These are phyloP conservation scores for Magnaporthales sp. DNA, from an alignment of 2,329 filamentous ascomycete genomes.

Conservation along the genomic window DNA sequence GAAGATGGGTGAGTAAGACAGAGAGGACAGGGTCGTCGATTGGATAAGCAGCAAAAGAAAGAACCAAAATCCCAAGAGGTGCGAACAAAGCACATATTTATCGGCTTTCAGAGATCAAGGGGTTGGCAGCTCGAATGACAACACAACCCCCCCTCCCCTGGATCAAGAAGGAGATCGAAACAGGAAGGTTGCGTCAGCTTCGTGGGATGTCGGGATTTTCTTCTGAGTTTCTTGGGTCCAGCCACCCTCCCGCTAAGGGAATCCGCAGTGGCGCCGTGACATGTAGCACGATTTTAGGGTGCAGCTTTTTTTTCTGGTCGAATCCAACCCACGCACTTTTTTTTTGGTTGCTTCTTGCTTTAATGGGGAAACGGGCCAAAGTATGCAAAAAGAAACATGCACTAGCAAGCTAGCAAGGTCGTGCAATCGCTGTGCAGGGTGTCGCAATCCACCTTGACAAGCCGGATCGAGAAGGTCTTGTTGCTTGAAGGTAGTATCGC, in stretches of 20 bases:
- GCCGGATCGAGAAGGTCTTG: not conserved
- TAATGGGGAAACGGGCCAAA: not conserved
- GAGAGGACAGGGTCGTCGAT: not conserved
- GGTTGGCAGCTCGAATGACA: no score
- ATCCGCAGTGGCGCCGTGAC: no score
- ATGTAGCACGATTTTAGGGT: no score
- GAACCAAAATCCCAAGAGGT: not conserved
- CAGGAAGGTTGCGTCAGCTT: not conserved
- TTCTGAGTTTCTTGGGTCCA: not conserved
- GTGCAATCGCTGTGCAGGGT: not conserved
- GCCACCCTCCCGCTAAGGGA: conserved; percentile 1
- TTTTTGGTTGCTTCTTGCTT: not conserved
- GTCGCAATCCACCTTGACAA: not conserved
- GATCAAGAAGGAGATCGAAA: not conserved
- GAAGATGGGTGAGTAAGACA: not conserved
- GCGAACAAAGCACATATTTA: not conserved
- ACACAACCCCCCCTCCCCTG: no score
- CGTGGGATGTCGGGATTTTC: not conserved
- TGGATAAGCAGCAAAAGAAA: not conserved
- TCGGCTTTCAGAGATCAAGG: not conserved
- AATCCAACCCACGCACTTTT: not conserved
- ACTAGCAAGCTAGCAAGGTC: not conserved
- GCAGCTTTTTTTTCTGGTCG: no score
- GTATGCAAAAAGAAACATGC: not conserved
- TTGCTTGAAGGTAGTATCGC: not conserved